Conservation (phyloP, 352 stramenopile genomes). For the Globisporangium canariense region DNA sequence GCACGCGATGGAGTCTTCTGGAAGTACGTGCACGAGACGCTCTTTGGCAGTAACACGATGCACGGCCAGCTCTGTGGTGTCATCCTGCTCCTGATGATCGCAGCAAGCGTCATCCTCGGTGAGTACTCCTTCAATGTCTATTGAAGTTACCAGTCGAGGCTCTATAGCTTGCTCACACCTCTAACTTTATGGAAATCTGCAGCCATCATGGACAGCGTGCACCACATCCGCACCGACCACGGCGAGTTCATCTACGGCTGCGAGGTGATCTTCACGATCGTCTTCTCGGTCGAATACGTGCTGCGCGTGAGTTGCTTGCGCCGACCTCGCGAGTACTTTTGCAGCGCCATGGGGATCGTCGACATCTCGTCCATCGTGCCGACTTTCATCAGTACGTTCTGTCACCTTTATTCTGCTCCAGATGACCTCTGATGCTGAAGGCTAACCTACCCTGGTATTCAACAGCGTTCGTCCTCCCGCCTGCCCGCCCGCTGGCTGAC, state of each 20-base stretch:
- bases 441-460: background rate
- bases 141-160: background rate
- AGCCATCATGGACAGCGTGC: conserved; percentile 70
- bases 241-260: conserved; percentile 34
- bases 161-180: background rate
- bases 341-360: conserved; percentile 45
- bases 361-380: conserved; percentile 50
- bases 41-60: conserved; percentile 62
- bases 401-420: background rate
- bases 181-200: background rate
- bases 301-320: conserved; percentile 35
- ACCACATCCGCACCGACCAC: conserved; percentile 43
- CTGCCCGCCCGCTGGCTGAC: conserved; percentile 54
- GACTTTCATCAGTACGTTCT: conserved; percentile 39
- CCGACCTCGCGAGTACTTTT: conserved; percentile 41
- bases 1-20: conserved; percentile 32
- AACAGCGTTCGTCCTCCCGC: conserved; percentile 48
- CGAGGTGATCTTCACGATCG: conserved; percentile 41
- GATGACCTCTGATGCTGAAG: too few relatives aligned
- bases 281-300: conserved; percentile 46
- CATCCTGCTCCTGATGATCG: conserved; percentile 67
- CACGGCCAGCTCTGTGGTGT: conserved; percentile 55
- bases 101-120: conserved; percentile 67
- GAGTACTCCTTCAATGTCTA: conserved; percentile 9
- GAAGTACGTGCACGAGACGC: conserved; percentile 61